A percentile compares a stretch with the other conserved stretches of the same genome.
Conservation (phyloP, 2,329 filamentous ascomycete genomes). For the Trichoderma brevicompactum region DNA sequence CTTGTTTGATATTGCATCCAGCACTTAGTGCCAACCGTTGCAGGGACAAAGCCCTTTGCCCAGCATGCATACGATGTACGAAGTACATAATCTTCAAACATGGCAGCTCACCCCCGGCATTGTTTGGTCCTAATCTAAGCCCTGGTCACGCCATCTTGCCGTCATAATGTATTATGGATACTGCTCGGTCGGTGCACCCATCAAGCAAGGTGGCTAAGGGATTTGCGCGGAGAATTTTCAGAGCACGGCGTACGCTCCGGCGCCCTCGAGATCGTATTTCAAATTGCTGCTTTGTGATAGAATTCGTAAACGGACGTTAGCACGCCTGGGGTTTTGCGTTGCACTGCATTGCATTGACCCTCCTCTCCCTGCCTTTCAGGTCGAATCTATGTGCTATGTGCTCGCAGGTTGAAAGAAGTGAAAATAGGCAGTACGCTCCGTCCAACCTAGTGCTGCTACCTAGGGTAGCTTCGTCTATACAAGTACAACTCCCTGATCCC, state of each 20-base stretch:
- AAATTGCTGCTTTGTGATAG: background rate
- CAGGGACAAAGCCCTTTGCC: constrained; percentile 2
- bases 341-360: no score
- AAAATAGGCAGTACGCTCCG: background rate
- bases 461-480: background rate
- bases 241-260: background rate
- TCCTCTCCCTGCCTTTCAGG: no score
- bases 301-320: no score
- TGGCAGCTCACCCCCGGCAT: constrained; percentile 7
- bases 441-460: background rate
- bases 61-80: background rate
- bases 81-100: constrained; percentile 11
- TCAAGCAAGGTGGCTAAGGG: background rate
- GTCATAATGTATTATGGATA: constrained; percentile 17
- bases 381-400: no score
- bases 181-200: constrained; percentile 7
- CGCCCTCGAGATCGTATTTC: background rate
- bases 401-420: background rate
- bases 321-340: no score
- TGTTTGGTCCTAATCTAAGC: constrained; percentile 14
- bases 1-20: constrained; percentile 17
- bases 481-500: background rate
- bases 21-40: background rate
- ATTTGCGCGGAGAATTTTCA: constrained; percentile 18
- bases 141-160: constrained; percentile 22